phyloP scores from a whole-genome alignment of 169 alveolate species.

The Eimeria sp. region DNA sequence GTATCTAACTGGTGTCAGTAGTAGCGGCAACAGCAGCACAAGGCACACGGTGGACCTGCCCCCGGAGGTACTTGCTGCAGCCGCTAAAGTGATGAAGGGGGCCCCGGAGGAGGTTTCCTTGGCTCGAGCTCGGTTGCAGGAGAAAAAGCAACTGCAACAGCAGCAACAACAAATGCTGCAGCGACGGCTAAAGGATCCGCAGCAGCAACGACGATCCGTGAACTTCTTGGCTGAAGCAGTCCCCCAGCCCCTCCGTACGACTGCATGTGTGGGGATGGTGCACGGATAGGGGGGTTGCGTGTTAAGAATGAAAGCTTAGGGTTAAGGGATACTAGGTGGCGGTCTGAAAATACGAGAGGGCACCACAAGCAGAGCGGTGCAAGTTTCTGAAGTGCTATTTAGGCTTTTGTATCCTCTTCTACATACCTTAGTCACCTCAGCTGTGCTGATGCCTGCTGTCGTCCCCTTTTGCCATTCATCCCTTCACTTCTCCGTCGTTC shows the following conservation, averaged over 20 bases:
- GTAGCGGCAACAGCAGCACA: background rate
- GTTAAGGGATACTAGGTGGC: background rate
- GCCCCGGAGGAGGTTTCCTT: conserved; percentile 38
- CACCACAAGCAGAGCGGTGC: background rate
- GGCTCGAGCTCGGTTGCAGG: conserved; percentile 57
- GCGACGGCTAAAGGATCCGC: conserved; percentile 9
- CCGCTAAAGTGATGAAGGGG: conserved; percentile 33
- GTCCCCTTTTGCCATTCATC: background rate
- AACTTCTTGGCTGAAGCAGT: background rate
- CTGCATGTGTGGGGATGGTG: background rate
- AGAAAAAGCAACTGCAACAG: background rate
- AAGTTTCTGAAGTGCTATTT: background rate
- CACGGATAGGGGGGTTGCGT: background rate
- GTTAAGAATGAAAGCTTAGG: background rate
- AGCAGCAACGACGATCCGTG: conserved; percentile 2
- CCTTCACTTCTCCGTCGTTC: background rate
- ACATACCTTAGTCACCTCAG: background rate
- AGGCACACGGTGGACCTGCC: conserved; percentile 25
- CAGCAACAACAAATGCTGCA: background rate
- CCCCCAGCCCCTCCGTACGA: conserved; percentile 1
- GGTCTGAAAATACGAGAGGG: background rate
- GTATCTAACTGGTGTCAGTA: conserved; percentile 9
- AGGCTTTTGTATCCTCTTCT: background rate
- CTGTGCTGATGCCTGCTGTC: background rate
- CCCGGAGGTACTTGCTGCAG: conserved; percentile 20